These are phyloP conservation scores for Farysia itapuensis DNA, from an alignment of 1,284 basidiomycete genomes.

Conservation along the genomic window DNA sequence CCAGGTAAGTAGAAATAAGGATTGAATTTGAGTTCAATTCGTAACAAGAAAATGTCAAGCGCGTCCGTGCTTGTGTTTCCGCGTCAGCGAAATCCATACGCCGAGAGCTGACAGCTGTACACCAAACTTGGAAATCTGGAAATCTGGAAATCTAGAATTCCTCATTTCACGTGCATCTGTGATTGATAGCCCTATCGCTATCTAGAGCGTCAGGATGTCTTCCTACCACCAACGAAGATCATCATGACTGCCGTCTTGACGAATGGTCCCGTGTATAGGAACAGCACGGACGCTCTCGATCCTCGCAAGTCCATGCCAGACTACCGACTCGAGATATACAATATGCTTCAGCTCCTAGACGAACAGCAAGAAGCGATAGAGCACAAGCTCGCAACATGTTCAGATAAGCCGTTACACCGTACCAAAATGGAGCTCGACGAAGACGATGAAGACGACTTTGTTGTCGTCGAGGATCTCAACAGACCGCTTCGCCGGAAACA, in stretches of 20 bases:
- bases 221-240: neutral
- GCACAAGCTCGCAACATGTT: conserved; percentile 11
- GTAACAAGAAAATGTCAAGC: too few species aligned
- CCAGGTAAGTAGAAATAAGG: too few species aligned
- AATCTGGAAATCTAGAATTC: too few species aligned
- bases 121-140: too few species aligned
- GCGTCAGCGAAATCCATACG: too few species aligned
- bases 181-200: too few species aligned
- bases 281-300: conserved; percentile 11
- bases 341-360: conserved; percentile 30
- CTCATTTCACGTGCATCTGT: too few species aligned
- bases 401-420: conserved; percentile 2
- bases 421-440: conserved; percentile 4
- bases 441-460: conserved; percentile 27
- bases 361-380: conserved; percentile 38
- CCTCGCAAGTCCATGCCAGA: conserved; percentile 28
- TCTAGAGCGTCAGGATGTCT: neutral
- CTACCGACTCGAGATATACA: conserved; percentile 38
- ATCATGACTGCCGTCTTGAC: neutral
- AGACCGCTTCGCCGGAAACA: conserved; percentile 15
- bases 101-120: too few species aligned
- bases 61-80: too few species aligned
- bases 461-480: conserved; percentile 29
- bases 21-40: too few species aligned
- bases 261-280: neutral